Base-by-base conservation (phyloP, 148 eudicot species). In the Nepenthes gracilis region DNA sequence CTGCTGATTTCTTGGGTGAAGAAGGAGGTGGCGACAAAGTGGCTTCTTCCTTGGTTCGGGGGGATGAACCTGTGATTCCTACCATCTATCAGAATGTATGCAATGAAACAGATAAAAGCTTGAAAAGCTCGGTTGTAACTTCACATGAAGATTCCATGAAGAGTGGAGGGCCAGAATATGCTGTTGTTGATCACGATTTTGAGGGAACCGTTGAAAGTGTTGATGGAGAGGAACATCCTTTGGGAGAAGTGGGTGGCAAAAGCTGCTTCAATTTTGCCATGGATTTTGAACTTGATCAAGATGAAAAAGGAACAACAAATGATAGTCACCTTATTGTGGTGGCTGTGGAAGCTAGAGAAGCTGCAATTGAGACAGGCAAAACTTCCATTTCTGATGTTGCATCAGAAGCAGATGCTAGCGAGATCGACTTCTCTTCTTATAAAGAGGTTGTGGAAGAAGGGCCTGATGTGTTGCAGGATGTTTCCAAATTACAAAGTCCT, bases 401-500 rank as follows among this genome's bases (percentile, higher is more conserved):
- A 33, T 57, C 40, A n/a, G 74, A 64, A 11, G 53, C 53, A 66
- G 60, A 15, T 70, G 45, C 58, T 50, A 34, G n/a, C 36, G 36
- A 55, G 11, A 54, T 14, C 33, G 55, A 53, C 61, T 61, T 49
- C 14, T 50, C 59, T 65, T 60, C 62, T 55, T 40, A 51, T 33
- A 54, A 47, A 35, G 72, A 55, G 64, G 47, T 36, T 47, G 68
- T 37, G 14, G 61, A n/a, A 47, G 74, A 64, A 54, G 74, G 54
- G 15, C 57, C 82, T 37, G 68, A 62, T 36, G 47, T 59, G 33
- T 34, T 64, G 43, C 72, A 48, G 11, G 61, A 62, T 54, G 61
- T 69, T 47, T 43, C 76, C 23, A 67, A 71, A 47, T 55, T 75
- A 50, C 74, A 77, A 63, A 36, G 55, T 33, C 54, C 67, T 51